These are phyloP conservation scores for Neospermospora avenae DNA, from an alignment of 2,329 filamentous ascomycete genomes.

Conservation along the genomic window DNA sequence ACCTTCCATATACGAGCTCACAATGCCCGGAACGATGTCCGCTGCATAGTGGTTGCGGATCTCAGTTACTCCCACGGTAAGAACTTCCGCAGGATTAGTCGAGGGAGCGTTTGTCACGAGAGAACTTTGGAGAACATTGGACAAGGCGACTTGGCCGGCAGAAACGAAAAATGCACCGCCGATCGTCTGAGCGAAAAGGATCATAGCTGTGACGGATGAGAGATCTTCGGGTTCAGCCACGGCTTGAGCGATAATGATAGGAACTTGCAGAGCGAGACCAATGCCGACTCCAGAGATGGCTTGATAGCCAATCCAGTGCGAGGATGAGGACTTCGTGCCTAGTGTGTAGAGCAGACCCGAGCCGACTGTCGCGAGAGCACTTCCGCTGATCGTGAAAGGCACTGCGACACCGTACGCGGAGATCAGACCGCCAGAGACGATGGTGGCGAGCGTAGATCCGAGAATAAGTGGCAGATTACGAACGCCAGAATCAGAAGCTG, in stretches of 20 bases:
- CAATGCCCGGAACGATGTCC: constrained; percentile 50
- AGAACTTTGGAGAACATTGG: constrained; percentile 42
- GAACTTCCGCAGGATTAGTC: constrained; percentile 38
- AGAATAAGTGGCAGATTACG: constrained; percentile 40
- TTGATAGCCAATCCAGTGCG: constrained; percentile 57
- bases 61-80: constrained; percentile 50
- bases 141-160: constrained; percentile 45
- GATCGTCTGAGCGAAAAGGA: constrained; percentile 47
- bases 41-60: constrained; percentile 49
- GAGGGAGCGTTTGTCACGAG: constrained; percentile 37
- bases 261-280: constrained; percentile 51
- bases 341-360: constrained; percentile 56
- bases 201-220: constrained; percentile 45
- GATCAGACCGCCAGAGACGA: constrained; percentile 36
- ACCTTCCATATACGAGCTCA: constrained; percentile 59
- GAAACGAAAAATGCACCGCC: constrained; percentile 50
- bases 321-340: constrained; percentile 42
- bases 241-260: constrained; percentile 38
- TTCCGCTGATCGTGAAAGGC: constrained; percentile 36
- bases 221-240: constrained; percentile 42
- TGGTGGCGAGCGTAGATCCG: constrained; percentile 34
- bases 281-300: constrained; percentile 53
- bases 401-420: constrained; percentile 37
- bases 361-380: constrained; percentile 36
- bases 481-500: constrained; percentile 34